phyloP scores from a whole-genome alignment of 805 yeast genomes.

The Pichia pseudocactophila region DNA sequence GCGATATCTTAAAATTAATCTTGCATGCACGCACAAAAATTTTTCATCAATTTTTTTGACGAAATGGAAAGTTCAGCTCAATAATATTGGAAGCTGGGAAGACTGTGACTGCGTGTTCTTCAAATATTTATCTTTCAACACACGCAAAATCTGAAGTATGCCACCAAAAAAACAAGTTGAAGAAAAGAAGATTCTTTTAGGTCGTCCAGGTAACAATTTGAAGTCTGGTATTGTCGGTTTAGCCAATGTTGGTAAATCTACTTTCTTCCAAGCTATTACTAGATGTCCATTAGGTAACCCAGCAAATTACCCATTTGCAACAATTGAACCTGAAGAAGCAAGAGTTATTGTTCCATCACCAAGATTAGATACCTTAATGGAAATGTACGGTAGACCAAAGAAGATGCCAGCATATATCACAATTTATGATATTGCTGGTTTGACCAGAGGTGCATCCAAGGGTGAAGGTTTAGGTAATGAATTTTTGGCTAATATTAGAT shows the following conservation, averaged over 20 bases:
- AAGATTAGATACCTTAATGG: conserved; percentile 69
- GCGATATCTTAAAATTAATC: too few relatives aligned
- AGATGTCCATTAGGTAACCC: conserved; percentile 90
- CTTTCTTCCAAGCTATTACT: conserved; percentile 95
- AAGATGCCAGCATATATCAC: conserved; percentile 90
- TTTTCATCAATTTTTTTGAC: not conserved
- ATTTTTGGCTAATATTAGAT: conserved; percentile 91
- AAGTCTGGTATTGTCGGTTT: conserved; percentile 87
- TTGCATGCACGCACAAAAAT: too few relatives aligned
- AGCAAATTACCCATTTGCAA: conserved; percentile 96
- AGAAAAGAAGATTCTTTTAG: conserved; percentile 30
- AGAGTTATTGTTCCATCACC: conserved; percentile 89
- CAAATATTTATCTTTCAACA: not conserved
- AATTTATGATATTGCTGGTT: conserved; percentile 94
- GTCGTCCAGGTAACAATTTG: conserved; percentile 35
- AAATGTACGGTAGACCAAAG: conserved; percentile 72
- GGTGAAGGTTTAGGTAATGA: conserved; percentile 99
- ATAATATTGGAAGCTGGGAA: not conserved
- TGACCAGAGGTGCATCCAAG: conserved; percentile 91
- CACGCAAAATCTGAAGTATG: conserved; percentile 17
- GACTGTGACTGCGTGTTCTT: too few relatives aligned
- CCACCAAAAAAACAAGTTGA: conserved; percentile 33
- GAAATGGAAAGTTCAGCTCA: not conserved
- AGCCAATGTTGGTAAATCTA: conserved; percentile 92
- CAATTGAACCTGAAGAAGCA: conserved; percentile 97